These are phyloP conservation scores for Neurospora hispaniola DNA, from an alignment of 495 filamentous ascomycete genomes.

Conservation along the genomic window DNA sequence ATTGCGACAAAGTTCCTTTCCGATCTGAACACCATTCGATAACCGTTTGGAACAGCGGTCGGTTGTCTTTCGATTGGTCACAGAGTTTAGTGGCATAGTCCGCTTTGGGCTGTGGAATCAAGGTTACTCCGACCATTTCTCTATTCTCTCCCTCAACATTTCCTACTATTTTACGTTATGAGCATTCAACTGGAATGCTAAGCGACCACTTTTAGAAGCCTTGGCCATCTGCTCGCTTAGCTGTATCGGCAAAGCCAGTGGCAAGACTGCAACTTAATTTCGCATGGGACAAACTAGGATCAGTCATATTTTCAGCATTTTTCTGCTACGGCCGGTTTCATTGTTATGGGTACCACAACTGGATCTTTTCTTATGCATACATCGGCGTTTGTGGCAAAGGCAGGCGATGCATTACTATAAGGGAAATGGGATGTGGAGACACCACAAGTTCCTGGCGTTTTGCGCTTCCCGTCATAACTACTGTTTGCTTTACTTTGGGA, in stretches of 20 bases:
- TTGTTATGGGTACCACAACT: neutral
- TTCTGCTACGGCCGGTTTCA: neutral
- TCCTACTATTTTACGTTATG: neutral
- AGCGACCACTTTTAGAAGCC: neutral
- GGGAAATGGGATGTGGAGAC: neutral
- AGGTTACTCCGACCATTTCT: neutral
- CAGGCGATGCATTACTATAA: neutral
- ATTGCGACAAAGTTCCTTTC: slow-evolving; percentile 2
- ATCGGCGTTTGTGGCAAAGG: neutral
- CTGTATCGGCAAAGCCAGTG: neutral
- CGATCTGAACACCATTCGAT: slow-evolving; percentile 10
- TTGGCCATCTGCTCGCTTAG: neutral
- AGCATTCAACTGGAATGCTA: neutral
- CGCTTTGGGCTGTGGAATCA: neutral
- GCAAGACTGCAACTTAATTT: neutral
- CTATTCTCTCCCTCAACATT: neutral
- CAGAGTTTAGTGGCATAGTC: neutral
- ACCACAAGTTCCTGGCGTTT: neutral
- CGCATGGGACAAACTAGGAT: neutral
- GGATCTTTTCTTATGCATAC: neutral
- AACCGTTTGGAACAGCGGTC: slow-evolving; percentile 4
- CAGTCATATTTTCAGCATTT: neutral
- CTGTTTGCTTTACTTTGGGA: neutral
- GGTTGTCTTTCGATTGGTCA: neutral
- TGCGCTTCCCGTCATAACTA: neutral